Base-by-base conservation (phyloP, 2,329 filamentous ascomycete genomes). In the Colletotrichum lupini region DNA sequence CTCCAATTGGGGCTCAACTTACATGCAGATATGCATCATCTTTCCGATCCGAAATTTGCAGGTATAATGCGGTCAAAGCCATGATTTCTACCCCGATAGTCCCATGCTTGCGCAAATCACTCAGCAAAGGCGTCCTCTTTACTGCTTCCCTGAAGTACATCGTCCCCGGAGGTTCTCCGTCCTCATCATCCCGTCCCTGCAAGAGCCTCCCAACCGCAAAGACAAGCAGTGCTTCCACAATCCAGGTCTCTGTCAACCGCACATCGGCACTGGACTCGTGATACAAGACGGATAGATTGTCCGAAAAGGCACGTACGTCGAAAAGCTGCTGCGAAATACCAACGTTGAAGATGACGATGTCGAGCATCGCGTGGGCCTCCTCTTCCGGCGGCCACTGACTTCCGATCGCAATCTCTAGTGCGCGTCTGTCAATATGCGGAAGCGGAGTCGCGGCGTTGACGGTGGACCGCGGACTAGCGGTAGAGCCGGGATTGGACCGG, bases 21-120 rank as follows among this genome's bases (percentile, higher is more conserved):
- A 73, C 73, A n/a, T 73, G 67, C 1, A 74, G 30, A 19, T 74
- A 74, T 0, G 73, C 73, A 37, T 74, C 73, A 24, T 74, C 69
- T 26, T 68, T 74, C 14, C 65, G 64, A 26, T 74, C 73, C 2
- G 49, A 35, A 5, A 65, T 57, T 22, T 74, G 64, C 1, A 74
- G 52, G n/a, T 68, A 74, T 2, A 74, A 49, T 1, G 73, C 73
- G 14, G 62, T 69, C 24, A 74, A 67, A 16, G 58, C 73, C 16
- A 73, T 42, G 4, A 73, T 46, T 12, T 74, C 73, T 6, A 74
- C 53, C 3, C 49, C 73, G 1, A 61, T 9, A 1, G 68, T 35
- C 2, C 73, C 69, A n/a, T 71, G 55, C 32, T 56, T 72, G 9
- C 57, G 56, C 11, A 62, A 14, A 1, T 67, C 68, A 22, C 57